Percentiles rank a stretch among this genome's conserved stretches.
phyloP scores from a whole-genome alignment of 768 basidiomycete genomes.

The Grammothele lineata region DNA sequence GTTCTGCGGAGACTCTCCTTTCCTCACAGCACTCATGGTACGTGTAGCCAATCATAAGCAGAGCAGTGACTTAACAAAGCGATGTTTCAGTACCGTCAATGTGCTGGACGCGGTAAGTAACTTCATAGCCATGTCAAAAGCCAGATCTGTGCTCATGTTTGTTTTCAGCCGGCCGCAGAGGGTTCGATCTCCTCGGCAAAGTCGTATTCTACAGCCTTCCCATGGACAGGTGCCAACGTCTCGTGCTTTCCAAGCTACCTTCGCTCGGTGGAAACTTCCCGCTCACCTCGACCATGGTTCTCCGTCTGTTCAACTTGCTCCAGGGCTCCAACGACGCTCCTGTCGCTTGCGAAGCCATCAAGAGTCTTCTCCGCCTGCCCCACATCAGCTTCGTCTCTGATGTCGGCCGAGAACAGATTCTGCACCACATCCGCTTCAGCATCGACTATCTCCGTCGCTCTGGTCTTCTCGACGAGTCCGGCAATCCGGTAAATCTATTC shows the following conservation, averaged over 20 bases:
- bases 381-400: conserved; percentile 55
- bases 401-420: conserved; percentile 49
- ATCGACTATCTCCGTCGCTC: conserved; percentile 66
- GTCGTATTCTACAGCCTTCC: conserved; percentile 71
- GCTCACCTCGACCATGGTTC: conserved; percentile 57
- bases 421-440: conserved; percentile 65
- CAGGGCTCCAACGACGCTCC: conserved; percentile 52
- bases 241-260: conserved; percentile 61
- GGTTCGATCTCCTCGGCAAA: conserved; percentile 64
- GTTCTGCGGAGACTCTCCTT: conserved; percentile 61
- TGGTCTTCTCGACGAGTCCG: conserved; percentile 47
- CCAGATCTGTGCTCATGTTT: not conserved
- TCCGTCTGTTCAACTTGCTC: conserved; percentile 63
- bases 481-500: conserved; percentile 55
- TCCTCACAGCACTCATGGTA: conserved; percentile 56
- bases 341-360: conserved; percentile 45
- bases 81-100: conserved; percentile 69
- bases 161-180: conserved; percentile 55
- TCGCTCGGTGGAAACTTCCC: conserved; percentile 63
- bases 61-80: no score
- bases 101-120: conserved; percentile 47
- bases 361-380: conserved; percentile 51
- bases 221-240: conserved; percentile 57
- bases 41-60: no score
- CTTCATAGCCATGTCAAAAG: not conserved